These are phyloP conservation scores for Pichia sp. DNA, from an alignment of 1,139 yeast genomes.

Conservation along the genomic window DNA sequence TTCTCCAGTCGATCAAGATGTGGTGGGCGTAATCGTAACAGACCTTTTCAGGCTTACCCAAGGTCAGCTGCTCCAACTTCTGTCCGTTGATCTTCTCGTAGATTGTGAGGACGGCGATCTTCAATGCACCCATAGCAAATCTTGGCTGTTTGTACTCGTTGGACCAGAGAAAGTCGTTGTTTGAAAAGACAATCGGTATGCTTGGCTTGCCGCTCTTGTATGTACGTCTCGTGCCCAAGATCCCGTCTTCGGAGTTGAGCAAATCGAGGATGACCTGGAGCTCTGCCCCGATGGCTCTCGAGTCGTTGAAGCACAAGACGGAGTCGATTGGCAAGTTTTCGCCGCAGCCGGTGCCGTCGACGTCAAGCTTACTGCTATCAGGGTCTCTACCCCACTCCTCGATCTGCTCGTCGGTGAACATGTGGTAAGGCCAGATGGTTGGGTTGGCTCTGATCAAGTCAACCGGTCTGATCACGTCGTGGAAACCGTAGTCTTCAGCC, in stretches of 20 bases:
- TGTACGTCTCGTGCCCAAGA: conserved; percentile 56
- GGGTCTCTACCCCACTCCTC: conserved; percentile 39
- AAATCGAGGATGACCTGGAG: conserved; percentile 73
- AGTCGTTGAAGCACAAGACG: conserved; percentile 82
- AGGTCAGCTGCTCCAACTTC: conserved; percentile 50
- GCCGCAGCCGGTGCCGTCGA: conserved; percentile 29
- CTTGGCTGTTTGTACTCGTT: conserved; percentile 76
- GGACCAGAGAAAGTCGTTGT: conserved; percentile 88
- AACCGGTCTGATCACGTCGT: conserved; percentile 69
- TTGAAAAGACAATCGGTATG: conserved; percentile 79
- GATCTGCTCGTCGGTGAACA: conserved; percentile 42
- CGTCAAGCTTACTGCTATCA: conserved; percentile 23
- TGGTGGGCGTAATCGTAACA: conserved; percentile 85
- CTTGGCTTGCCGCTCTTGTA: conserved; percentile 42
- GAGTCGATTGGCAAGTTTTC: conserved; percentile 58
- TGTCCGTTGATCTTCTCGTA: conserved; percentile 52
- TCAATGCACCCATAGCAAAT: conserved; percentile 90
- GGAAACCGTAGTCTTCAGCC: conserved; percentile 76
- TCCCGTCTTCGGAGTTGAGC: conserved; percentile 60
- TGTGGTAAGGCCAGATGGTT: conserved; percentile 70
- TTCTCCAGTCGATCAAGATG: conserved; percentile 58
- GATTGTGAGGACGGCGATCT: conserved; percentile 58
- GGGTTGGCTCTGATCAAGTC: conserved; percentile 62
- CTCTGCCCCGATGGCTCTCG: conserved; percentile 87
- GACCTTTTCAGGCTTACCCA: conserved; percentile 80